A percentile compares a stretch with the other conserved stretches of the same genome.
These are phyloP conservation scores for Adiantum capillusveneris DNA, from an alignment of 75 land plant species.

Conservation along the genomic window DNA sequence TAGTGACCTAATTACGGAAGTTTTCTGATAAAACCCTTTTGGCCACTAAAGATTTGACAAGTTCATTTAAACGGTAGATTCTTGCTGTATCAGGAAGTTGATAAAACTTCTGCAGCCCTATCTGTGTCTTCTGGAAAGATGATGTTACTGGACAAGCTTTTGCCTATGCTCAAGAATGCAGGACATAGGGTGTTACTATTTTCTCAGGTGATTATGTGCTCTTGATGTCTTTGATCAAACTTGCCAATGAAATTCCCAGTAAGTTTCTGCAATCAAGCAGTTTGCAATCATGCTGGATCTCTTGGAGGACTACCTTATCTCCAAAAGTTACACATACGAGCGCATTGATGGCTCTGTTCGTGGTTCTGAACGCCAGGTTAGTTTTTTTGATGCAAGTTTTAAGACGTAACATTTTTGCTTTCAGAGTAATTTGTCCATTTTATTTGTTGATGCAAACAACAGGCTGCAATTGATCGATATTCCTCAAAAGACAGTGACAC, in stretches of 20 bases:
- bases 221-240: neutral
- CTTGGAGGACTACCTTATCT: conserved; percentile 17
- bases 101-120: neutral
- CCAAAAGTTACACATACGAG: conserved; percentile 19
- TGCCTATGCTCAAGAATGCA: conserved; percentile 25
- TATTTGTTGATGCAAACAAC: no score
- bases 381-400: no score
- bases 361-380: conserved; percentile 29
- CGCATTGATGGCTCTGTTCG: conserved; percentile 28
- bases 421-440: no score
- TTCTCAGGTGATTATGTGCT: conserved; percentile 14
- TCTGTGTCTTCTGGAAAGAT: conserved; percentile 19
- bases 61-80: no score
- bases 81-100: neutral
- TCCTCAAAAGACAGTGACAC: conserved; percentile 22
- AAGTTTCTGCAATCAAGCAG: conserved; percentile 4
- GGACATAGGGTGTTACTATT: conserved; percentile 25
- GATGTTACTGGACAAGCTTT: conserved; percentile 21
- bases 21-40: no score
- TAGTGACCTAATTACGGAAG: no score
- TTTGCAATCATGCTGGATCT: conserved; percentile 30
- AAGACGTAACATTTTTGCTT: no score
- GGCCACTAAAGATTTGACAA: neutral
- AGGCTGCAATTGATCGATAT: conserved; percentile 35
- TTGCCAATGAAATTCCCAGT: neutral